Base-by-base conservation (phyloP, 495 filamentous ascomycete species). In the Penicillium atrosanguineum region DNA sequence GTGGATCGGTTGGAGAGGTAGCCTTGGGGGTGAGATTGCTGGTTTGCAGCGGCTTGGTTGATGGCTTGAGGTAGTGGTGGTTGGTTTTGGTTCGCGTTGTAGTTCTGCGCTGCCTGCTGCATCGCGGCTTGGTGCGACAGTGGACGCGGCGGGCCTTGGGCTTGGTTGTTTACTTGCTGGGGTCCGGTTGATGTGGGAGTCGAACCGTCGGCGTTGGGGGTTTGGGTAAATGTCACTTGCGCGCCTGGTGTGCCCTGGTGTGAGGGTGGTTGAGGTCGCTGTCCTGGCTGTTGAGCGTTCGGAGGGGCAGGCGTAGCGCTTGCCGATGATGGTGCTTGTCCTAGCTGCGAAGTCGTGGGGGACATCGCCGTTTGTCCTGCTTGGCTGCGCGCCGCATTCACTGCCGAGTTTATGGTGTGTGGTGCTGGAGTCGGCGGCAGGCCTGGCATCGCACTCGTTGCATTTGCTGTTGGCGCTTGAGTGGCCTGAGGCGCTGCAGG, bases 61-160 rank as follows among this genome's bases (percentile, higher is more conserved):
- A 69, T 67, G 50, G 55, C 64, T 55, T 60, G 74, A 46, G 59
- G 70, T 48, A 60, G 73, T 48, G 61, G 73, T 25, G 56, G 70
- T 55, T 44, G 69, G 50, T 63, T 72, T 54, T 63, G 64, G 68
- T 70, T 61, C 56, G 64, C 54, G 50, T 86, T 62, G 48, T 87
- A 87, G 44, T 69, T 78, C 46, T 80, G 73, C 20, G 82, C 80
- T 39, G 84, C 82, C 55, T 83, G 78, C 21, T 72, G 70, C 58
- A 88, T 75, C 6, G 86, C 86, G 31, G 78, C 83, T 59, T 82
- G 73, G 48, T 87, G 85, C 6, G 83, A 79, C 36, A 88, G 72
- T 25, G 86, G 78, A 41, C 79, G 77, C 15, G 81, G 82, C 18
- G 71, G 80, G 2, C 75, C 79, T 64, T 79, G 68, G 2, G 38